Conservation (phyloP, 2,329 filamentous ascomycete genomes). For the Paraphoma chrysanthemicola region DNA sequence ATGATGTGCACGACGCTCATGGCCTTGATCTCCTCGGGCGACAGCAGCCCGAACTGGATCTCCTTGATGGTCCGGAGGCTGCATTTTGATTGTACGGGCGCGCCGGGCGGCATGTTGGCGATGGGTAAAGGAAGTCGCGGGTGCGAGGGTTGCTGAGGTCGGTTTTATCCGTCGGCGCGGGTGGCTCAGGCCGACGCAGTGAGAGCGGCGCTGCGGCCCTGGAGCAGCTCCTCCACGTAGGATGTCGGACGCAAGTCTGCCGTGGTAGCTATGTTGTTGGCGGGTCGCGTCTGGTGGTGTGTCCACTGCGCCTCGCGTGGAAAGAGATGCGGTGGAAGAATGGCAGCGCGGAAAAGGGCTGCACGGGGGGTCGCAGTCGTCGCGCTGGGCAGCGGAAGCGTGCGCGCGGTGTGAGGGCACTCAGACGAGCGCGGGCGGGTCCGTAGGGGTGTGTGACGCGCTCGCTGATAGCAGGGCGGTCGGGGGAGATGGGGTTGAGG, state of each 20-base stretch:
- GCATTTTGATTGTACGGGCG: slow-evolving; percentile 73
- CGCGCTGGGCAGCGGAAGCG: slow-evolving; percentile 29
- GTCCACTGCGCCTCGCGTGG: slow-evolving; percentile 43
- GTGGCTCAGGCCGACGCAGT: slow-evolving; percentile 12
- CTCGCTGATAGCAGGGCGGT: slow-evolving; percentile 42
- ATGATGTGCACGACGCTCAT: slow-evolving; percentile 97
- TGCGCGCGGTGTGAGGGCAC: slow-evolving; percentile 35
- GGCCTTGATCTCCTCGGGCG: slow-evolving; percentile 97
- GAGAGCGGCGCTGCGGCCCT: slow-evolving; percentile 30
- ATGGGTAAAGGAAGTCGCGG: slow-evolving; percentile 13
- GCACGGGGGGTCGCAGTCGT: slow-evolving; percentile 36
- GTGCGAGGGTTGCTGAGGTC: slow-evolving; percentile 10
- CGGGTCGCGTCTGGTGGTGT: slow-evolving; percentile 13
- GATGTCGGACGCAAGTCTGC: slow-evolving; percentile 18
- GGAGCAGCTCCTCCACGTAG: slow-evolving; percentile 34
- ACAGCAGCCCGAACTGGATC: slow-evolving; percentile 98
- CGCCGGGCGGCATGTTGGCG: slow-evolving; percentile 78
- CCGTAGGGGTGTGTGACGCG: slow-evolving; percentile 38
- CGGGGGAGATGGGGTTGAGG: slow-evolving; percentile 37
- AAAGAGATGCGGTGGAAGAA: slow-evolving; percentile 38
- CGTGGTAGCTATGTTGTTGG: slow-evolving; percentile 26
- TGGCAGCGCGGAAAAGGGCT: slow-evolving; percentile 35
- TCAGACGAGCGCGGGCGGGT: slow-evolving; percentile 31
- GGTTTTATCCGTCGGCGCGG: neutral
- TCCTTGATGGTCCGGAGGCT: slow-evolving; percentile 97